phyloP scores from a whole-genome alignment of 441 rosid genomes.

The Populus hybrid region DNA sequence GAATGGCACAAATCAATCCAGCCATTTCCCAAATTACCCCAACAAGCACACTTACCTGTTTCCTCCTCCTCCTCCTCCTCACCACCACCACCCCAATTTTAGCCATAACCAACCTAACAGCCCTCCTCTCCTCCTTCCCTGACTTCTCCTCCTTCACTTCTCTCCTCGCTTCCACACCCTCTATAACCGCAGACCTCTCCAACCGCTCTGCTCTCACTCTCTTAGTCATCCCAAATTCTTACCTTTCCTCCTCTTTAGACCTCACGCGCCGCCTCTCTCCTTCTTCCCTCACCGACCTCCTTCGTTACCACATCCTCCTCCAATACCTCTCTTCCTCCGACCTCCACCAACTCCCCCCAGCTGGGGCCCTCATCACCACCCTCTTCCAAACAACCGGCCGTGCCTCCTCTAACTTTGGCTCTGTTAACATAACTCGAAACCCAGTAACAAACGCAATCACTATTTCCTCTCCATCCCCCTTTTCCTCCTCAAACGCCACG shows the following conservation, averaged over 20 bases:
- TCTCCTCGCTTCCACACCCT: slow-evolving; percentile 53
- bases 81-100: slow-evolving; percentile 22
- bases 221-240: slow-evolving; percentile 75
- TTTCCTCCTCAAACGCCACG: slow-evolving; percentile 50
- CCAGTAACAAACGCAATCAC: slow-evolving; percentile 43
- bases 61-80: slow-evolving; percentile 35
- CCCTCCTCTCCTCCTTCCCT: slow-evolving; percentile 62
- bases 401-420: slow-evolving; percentile 57
- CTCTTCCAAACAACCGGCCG: slow-evolving; percentile 79
- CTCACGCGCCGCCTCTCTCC: slow-evolving; percentile 67
- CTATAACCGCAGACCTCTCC: slow-evolving; percentile 48
- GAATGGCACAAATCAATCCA: slow-evolving; percentile 24
- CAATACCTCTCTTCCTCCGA: slow-evolving; percentile 61
- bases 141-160: slow-evolving; percentile 65
- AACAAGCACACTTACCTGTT: slow-evolving; percentile 26
- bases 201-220: slow-evolving; percentile 64
- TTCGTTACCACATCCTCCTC: slow-evolving; percentile 78
- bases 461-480: slow-evolving; percentile 48
- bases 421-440: slow-evolving; percentile 67
- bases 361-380: slow-evolving; percentile 57
- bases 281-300: slow-evolving; percentile 68
- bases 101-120: slow-evolving; percentile 50
- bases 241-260: slow-evolving; percentile 45
- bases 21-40: slow-evolving; percentile 49
- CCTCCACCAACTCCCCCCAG: slow-evolving; percentile 58